phyloP scores from a whole-genome alignment of 305 asterid genomes.

The Stenogyne calaminthoides region DNA sequence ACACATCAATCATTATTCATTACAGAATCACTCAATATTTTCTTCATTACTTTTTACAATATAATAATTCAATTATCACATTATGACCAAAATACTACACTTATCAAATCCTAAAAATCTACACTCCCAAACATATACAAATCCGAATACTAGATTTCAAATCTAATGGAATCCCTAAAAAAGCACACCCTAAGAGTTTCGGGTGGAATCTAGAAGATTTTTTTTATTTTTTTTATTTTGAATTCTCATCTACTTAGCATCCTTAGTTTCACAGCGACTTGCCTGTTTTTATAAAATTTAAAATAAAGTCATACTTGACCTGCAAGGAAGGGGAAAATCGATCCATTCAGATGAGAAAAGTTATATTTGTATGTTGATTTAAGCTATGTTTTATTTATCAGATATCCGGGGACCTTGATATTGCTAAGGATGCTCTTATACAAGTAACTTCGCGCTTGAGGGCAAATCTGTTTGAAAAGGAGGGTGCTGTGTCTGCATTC shows the following conservation, averaged over 20 bases:
- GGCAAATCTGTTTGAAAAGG: slow-evolving; percentile 87
- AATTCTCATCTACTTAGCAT: not conserved
- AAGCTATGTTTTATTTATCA: slow-evolving; percentile 25
- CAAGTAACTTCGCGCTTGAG: slow-evolving; percentile 93
- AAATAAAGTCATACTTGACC: not conserved
- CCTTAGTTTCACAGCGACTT: not conserved
- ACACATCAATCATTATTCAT: too few relatives aligned
- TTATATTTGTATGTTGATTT: slow-evolving; percentile 1
- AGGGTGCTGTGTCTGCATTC: slow-evolving; percentile 72
- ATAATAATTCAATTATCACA: too few relatives aligned
- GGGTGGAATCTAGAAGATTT: not conserved
- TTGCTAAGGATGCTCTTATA: slow-evolving; percentile 81
- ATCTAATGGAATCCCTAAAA: too few relatives aligned
- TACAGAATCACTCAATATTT: too few relatives aligned
- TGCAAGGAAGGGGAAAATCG: not conserved
- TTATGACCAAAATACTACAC: too few relatives aligned
- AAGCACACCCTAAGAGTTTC: not conserved
- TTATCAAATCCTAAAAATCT: too few relatives aligned
- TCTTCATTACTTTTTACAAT: too few relatives aligned
- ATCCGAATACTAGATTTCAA: too few relatives aligned
- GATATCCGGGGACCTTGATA: slow-evolving; percentile 91
- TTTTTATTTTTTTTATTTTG: not conserved
- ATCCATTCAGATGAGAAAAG: slow-evolving; percentile 1
- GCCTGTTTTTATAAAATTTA: not conserved
- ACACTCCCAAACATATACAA: too few relatives aligned